Conservation (phyloP, 371 early-diverging fungal species). For the Cokeromyces recurvatus region DNA sequence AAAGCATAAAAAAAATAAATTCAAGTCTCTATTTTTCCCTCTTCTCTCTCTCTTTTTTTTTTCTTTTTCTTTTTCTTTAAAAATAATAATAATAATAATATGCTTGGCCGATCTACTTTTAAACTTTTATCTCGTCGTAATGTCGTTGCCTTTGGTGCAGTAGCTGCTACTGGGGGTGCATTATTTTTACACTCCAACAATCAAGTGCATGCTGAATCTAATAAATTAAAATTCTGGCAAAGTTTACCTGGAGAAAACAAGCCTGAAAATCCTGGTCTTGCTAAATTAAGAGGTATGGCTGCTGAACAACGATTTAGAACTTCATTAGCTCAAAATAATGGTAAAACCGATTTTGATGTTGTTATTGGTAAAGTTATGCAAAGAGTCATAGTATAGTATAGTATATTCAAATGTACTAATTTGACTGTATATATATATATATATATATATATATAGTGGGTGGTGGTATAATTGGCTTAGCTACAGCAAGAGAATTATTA, state of each 20-base stretch:
- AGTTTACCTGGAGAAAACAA: conserved; percentile 43
- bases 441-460: conserved; percentile 23
- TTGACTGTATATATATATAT: too few relatives aligned
- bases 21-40: neutral
- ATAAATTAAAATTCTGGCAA: conserved; percentile 38
- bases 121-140: conserved; percentile 25
- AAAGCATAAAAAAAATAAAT: too few relatives aligned
- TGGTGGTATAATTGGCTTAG: conserved; percentile 48
- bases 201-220: conserved; percentile 35
- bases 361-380: conserved; percentile 33
- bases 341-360: conserved; percentile 46
- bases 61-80: conserved; percentile 1
- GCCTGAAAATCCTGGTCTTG: conserved; percentile 40
- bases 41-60: neutral
- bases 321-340: conserved; percentile 31
- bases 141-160: conserved; percentile 25
- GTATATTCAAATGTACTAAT: too few relatives aligned
- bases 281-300: conserved; percentile 39
- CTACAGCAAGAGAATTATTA: conserved; percentile 46
- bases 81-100: neutral
- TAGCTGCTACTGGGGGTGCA: conserved; percentile 27
- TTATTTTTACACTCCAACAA: conserved; percentile 21
- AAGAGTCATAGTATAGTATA: too few relatives aligned
- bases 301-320: conserved; percentile 45
- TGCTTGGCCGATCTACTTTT: conserved; percentile 34